Conservation (phyloP, 768 basidiomycete genomes). For the Panaeolus papilionaceus region DNA sequence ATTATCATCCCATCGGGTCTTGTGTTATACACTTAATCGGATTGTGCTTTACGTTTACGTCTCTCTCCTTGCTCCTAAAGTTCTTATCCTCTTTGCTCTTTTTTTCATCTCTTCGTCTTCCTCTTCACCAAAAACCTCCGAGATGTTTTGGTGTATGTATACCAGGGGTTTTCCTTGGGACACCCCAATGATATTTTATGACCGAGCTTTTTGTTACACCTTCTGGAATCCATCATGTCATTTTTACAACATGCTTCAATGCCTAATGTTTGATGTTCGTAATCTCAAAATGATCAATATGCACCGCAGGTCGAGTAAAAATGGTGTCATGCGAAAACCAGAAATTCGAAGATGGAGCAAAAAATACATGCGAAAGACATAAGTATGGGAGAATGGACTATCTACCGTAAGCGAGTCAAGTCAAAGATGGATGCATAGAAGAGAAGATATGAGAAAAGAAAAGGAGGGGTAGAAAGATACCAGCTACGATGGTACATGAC, state of each 20-base stretch:
- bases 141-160: not conserved
- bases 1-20: conserved; percentile 13
- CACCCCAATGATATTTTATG: not conserved
- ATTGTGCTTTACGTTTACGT: conserved; percentile 16
- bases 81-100: not conserved
- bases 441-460: no score
- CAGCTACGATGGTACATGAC: not conserved
- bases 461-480: no score
- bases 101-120: not conserved
- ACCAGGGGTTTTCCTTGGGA: not conserved
- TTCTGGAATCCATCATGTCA: conserved; percentile 5
- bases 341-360: not conserved
- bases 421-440: conserved; percentile 1
- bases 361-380: not conserved
- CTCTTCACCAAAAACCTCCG: not conserved
- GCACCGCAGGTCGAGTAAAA: not conserved
- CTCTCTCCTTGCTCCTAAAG: not conserved
- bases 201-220: not conserved
- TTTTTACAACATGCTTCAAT: not conserved
- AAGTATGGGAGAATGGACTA: not conserved
- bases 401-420: not conserved
- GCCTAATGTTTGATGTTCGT: no score
- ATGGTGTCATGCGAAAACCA: not conserved
- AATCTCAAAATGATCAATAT: no score
- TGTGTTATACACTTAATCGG: conserved; percentile 19